Percentiles rank a stretch among this genome's conserved stretches.
These are phyloP conservation scores for Cinnamomum chago DNA, from an alignment of 164 flowering plant genomes.

Conservation along the genomic window DNA sequence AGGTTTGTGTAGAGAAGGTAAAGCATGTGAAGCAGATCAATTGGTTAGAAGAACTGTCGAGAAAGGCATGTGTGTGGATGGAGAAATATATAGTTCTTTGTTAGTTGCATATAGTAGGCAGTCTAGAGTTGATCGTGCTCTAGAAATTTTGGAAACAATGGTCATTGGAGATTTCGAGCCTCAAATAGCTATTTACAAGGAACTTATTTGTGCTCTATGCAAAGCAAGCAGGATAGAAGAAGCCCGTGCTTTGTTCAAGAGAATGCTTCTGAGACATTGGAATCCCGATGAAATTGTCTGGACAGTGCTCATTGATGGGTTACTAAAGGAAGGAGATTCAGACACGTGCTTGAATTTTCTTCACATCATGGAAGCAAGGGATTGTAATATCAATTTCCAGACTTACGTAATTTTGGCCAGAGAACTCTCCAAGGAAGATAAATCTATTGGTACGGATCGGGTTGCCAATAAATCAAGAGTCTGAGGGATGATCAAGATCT, in stretches of 20 bases:
- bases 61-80: conserved; percentile 39
- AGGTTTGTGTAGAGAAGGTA: conserved; percentile 62
- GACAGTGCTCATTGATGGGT: conserved; percentile 70
- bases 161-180: conserved; percentile 31
- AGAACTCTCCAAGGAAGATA: conserved; percentile 45
- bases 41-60: conserved; percentile 48
- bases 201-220: conserved; percentile 53
- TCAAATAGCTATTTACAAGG: conserved; percentile 34
- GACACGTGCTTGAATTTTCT: conserved; percentile 57
- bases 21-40: conserved; percentile 47
- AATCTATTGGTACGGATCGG: conserved; percentile 27
- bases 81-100: conserved; percentile 38
- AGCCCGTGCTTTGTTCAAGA: conserved; percentile 45
- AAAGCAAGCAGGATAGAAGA: conserved; percentile 35
- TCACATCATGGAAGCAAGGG: conserved; percentile 50
- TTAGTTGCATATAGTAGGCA: conserved; percentile 47
- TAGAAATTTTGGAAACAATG: conserved; percentile 37
- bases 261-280: conserved; percentile 50
- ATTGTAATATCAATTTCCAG: conserved; percentile 31
- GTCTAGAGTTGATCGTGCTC: conserved; percentile 50
- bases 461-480: conserved; percentile 24
- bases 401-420: conserved; percentile 48
- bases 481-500: not conserved
- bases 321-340: conserved; percentile 49
- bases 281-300: conserved; percentile 76